Base-by-base conservation (phyloP, 108 stramenopile species). In the Pseudonitzschia delicatissima region DNA sequence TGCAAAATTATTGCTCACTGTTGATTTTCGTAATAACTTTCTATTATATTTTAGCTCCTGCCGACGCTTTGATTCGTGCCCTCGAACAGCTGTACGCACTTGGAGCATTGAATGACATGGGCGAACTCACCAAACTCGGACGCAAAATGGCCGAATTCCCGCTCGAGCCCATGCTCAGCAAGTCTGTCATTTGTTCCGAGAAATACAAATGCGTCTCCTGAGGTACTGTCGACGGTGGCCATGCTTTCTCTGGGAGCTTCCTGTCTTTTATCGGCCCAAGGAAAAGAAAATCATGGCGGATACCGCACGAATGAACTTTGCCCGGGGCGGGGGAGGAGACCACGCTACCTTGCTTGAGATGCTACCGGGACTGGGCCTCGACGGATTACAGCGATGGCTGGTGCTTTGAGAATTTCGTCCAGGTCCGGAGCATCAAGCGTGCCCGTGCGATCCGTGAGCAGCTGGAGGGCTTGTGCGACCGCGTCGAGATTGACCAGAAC, bases 121-220 rank as follows among this genome's bases (percentile, higher is more conserved):
- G 99, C 17, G 98, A 98, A 74, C 79, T 99, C 52, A 99, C 99
- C 0, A 98, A 99, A 72, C 85, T 99, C 25, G 99, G 99, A 21
- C 82, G 99, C 26, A 74, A 96, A 17, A 98, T 98, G 98, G 98
- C 98, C 21, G 99, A 99, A 78, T 99, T 99, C 69, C 99, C 99
- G 0, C 66, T 97, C 33, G 99, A 99, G 7, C 99, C 99, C 0
- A 97, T 97, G 97, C 84, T 98, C 6, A 93, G 93, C 76, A 99
- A 99, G 77, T 75, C 81, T 45, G 84, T 99, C 21, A 92, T 99
- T 57, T 92, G 87, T 5, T 85, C 93, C 4, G 99, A 98, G 80
- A 93, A 96, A 62, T 96, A 95, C 81, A 72, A 83, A 52, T 98
- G 97, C 66, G 86, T 88, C 6, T 87, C 86, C 2, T n/a, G 98